A percentile compares a stretch with the other conserved stretches of the same genome.
These are phyloP conservation scores for Flaveria brownii DNA, from an alignment of 129 eudicot species.

Conservation along the genomic window DNA sequence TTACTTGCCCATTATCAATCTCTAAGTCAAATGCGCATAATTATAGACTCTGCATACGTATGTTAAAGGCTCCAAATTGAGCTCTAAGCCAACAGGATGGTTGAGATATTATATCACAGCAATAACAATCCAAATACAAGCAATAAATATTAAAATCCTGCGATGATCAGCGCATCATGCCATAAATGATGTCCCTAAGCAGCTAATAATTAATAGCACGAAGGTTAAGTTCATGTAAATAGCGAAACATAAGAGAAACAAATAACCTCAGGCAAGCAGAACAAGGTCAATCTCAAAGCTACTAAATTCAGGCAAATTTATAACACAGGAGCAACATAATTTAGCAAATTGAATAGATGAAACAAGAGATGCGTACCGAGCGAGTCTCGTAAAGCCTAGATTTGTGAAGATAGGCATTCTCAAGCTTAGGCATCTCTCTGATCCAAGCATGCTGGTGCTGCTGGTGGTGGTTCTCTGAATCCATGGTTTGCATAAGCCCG, in stretches of 20 bases:
- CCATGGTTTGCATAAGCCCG: conserved; percentile 47
- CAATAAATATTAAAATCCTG: background rate
- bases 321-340: background rate
- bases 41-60: conserved; percentile 5
- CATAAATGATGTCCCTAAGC: background rate
- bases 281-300: conserved; percentile 6
- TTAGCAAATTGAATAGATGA: background rate
- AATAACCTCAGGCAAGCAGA: background rate
- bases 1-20: conserved; percentile 3
- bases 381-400: conserved; percentile 85
- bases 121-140: background rate
- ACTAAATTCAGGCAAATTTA: conserved; percentile 12
- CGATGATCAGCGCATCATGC: background rate
- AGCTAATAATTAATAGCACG: background rate
- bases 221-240: background rate
- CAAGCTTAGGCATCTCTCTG: conserved; percentile 31
- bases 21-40: background rate
- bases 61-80: conserved; percentile 2
- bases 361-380: conserved; percentile 49
- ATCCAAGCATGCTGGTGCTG: conserved; percentile 29
- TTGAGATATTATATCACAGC: background rate
- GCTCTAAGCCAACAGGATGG: background rate
- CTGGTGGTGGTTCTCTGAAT: conserved; percentile 28
- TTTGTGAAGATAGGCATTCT: conserved; percentile 54
- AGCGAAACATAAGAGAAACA: background rate